Conservation (phyloP, 2,329 filamentous ascomycete genomes). For the Ophiocordyceps camponoti-saundersi region DNA sequence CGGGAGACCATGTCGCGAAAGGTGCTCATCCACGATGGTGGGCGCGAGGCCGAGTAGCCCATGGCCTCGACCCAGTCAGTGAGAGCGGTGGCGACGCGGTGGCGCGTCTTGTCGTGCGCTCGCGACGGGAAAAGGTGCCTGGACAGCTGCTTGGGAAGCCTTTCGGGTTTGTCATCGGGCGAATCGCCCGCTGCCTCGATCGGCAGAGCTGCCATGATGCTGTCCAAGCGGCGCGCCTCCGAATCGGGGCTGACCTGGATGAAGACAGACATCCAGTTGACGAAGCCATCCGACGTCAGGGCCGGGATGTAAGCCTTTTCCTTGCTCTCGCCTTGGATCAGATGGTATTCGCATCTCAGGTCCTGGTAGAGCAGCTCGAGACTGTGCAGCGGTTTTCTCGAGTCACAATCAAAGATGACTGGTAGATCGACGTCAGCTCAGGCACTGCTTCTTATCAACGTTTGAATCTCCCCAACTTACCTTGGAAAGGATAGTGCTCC, state of each 20-base stretch:
- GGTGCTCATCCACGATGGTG: constrained; percentile 1
- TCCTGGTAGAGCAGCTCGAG: constrained; percentile 33
- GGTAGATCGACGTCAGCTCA: background rate
- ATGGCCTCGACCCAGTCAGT: constrained; percentile 19
- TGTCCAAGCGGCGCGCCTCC: constrained; percentile 54
- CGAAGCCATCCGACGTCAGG: constrained; percentile 51
- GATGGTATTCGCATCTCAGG: constrained; percentile 43
- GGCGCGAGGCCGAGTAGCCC: constrained; percentile 1
- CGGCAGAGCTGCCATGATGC: constrained; percentile 52
- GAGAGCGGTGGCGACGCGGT: constrained; percentile 43
- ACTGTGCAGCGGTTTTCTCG: constrained; percentile 8
- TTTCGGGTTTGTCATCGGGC: constrained; percentile 46
- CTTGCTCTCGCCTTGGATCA: constrained; percentile 35
- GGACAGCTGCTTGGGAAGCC: constrained; percentile 65
- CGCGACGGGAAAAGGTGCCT: constrained; percentile 51
- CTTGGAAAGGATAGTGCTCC: constrained; percentile 53
- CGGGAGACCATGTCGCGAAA: constrained; percentile 1
- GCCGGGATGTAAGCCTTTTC: constrained; percentile 43
- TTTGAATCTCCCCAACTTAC: constrained; percentile 22
- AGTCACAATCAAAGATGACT: constrained; percentile 35
- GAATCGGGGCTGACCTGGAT: constrained; percentile 61
- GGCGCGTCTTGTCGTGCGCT: constrained; percentile 38
- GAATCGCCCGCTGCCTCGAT: constrained; percentile 40
- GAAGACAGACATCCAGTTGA: constrained; percentile 53
- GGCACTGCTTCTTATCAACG: too few relatives aligned